Evolutionary conservation across 2,329 filamentous ascomycete genomes (phyloP).

Genomic region (Delphinella strobiligena): DNA sequence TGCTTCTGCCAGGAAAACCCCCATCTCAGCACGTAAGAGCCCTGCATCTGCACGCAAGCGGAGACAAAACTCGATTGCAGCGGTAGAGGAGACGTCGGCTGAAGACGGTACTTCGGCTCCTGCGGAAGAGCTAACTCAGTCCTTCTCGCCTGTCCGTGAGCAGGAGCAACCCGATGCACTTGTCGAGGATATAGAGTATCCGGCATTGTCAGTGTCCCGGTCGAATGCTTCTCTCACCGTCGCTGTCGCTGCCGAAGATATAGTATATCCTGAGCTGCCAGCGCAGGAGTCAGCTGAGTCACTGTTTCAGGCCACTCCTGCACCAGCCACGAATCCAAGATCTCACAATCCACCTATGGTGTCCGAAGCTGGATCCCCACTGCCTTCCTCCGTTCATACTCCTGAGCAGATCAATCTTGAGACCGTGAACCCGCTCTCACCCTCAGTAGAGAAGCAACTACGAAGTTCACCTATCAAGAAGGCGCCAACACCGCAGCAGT

Average conservation of each 20-base stretch:
- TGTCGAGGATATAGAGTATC: not conserved
- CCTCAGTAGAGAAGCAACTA: slow-evolving; percentile 16
- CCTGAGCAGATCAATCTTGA: slow-evolving; percentile 11
- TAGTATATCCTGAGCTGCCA: slow-evolving; percentile 5
- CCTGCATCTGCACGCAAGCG: slow-evolving; percentile 4
- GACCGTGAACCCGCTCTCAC: slow-evolving; percentile 12
- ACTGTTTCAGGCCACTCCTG: not conserved
- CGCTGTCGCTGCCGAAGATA: too few relatives aligned
- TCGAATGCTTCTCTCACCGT: not conserved
- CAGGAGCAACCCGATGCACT: not conserved
- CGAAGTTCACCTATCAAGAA: slow-evolving; percentile 7
- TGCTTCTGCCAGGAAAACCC: not conserved
- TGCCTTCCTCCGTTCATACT: slow-evolving; percentile 1
- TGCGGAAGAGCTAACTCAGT: not conserved
- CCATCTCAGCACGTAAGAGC: not conserved
- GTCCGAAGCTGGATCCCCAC: slow-evolving; percentile 3
- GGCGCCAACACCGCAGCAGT: too few relatives aligned
- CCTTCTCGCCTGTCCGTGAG: not conserved
- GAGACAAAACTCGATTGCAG: not conserved
- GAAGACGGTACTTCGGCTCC: too few relatives aligned
- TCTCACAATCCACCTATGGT: slow-evolving; percentile 1
- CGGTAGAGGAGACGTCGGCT: too few relatives aligned
- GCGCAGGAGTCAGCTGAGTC: not conserved
- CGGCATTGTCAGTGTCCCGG: slow-evolving; percentile 1
- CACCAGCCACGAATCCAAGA: slow-evolving; percentile 4